Evolutionary conservation across 768 basidiomycete species (phyloP).

Genomic region (Russula lepida): DNA sequence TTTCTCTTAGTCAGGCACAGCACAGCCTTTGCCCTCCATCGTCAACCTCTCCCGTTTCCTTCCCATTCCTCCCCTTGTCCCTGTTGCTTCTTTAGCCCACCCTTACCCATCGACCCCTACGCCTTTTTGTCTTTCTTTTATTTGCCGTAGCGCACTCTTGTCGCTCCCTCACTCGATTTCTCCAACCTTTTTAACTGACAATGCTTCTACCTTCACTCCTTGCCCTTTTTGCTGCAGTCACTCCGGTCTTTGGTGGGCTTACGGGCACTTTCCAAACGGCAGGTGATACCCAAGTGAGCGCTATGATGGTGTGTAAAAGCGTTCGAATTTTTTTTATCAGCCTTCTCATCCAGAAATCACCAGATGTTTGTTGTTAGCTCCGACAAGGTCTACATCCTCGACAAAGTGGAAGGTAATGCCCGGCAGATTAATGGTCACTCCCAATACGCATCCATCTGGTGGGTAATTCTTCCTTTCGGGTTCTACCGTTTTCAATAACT

Average conservation of each 20-base stretch:
- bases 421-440: slow-evolving; percentile 59
- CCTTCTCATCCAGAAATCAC: background rate
- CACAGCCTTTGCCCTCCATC: background rate
- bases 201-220: slow-evolving; percentile 30
- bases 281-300: slow-evolving; percentile 38
- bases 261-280: slow-evolving; percentile 28
- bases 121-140: background rate
- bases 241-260: slow-evolving; percentile 22
- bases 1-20: background rate
- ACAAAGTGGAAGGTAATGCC: slow-evolving; percentile 79
- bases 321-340: background rate
- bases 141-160: background rate
- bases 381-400: slow-evolving; percentile 82
- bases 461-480: slow-evolving; percentile 1
- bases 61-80: background rate
- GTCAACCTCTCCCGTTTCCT: background rate
- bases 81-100: too few species aligned
- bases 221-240: slow-evolving; percentile 35
- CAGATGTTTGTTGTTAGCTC: slow-evolving; percentile 77
- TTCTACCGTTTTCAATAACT: background rate
- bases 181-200: background rate
- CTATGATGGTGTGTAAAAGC: slow-evolving; percentile 42
- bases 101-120: background rate
- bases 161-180: background rate
- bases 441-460: slow-evolving; percentile 70